Evolutionary conservation across 1,284 basidiomycete genomes (phyloP).

Genomic region (Gymnopus androsaceus): DNA sequence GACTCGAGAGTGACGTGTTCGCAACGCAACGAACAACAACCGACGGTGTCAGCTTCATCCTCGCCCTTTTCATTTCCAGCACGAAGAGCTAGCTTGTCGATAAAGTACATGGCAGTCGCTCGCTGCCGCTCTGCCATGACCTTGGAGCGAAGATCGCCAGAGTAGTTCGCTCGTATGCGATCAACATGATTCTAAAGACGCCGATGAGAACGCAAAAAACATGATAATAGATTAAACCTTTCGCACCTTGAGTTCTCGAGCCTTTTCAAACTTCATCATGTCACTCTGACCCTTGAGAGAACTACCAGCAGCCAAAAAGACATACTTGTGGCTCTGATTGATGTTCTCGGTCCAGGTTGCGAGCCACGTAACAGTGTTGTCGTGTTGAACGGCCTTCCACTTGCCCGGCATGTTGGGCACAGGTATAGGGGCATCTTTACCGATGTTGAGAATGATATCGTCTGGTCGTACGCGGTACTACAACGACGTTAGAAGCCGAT

Average conservation of each 20-base stretch:
- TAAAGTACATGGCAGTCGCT: slow-evolving; percentile 97
- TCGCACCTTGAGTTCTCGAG: slow-evolving; percentile 86
- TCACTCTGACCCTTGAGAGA: slow-evolving; percentile 97
- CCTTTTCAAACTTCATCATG: slow-evolving; percentile 95
- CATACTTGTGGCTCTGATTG: slow-evolving; percentile 92
- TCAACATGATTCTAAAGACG: slow-evolving; percentile 81
- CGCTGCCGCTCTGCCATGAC: slow-evolving; percentile 92
- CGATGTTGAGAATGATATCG: slow-evolving; percentile 94
- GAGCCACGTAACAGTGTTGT: slow-evolving; percentile 95
- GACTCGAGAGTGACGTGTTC: slow-evolving; percentile 92
- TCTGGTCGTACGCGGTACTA: slow-evolving; percentile 88
- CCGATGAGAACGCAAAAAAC: slow-evolving; percentile 14
- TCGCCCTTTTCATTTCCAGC: slow-evolving; percentile 98
- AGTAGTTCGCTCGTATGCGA: slow-evolving; percentile 86
- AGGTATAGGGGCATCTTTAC: slow-evolving; percentile 71
- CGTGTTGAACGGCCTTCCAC: slow-evolving; percentile 86
- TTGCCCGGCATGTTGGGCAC: slow-evolving; percentile 85
- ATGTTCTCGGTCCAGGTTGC: slow-evolving; percentile 97
- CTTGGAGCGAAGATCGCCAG: slow-evolving; percentile 81
- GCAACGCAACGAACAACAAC: slow-evolving; percentile 93
- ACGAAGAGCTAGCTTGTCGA: slow-evolving; percentile 92
- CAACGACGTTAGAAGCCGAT: background rate
- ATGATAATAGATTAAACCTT: background rate
- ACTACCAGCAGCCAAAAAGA: slow-evolving; percentile 92
- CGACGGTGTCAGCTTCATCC: slow-evolving; percentile 96